Conservation (phyloP, 1,284 basidiomycete genomes). For the Cronartium quercuum region DNA sequence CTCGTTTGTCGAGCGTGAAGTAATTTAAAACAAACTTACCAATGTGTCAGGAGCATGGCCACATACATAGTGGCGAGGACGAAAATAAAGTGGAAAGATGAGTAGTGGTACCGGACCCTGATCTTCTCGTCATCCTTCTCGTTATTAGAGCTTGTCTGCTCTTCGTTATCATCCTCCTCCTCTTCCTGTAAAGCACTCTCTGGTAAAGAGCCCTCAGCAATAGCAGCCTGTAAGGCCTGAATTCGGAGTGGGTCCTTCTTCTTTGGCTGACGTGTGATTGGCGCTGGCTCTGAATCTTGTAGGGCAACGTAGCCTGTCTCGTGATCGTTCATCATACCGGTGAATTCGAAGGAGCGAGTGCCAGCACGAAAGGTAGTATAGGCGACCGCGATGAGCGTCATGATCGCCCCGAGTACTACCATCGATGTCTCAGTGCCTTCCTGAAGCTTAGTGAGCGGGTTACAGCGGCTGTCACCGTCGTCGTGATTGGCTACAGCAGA, state of each 20-base stretch:
- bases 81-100: slow-evolving; percentile 98
- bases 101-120: slow-evolving; percentile 97
- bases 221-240: slow-evolving; percentile 88
- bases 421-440: slow-evolving; percentile 69
- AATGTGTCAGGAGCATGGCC: slow-evolving; percentile 96
- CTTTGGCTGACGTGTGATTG: slow-evolving; percentile 67
- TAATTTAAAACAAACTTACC: too few species aligned
- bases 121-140: slow-evolving; percentile 71
- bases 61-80: slow-evolving; percentile 96
- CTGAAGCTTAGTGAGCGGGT: slow-evolving; percentile 66
- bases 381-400: slow-evolving; percentile 96
- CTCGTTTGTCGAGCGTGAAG: too few species aligned
- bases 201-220: slow-evolving; percentile 73
- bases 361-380: slow-evolving; percentile 95
- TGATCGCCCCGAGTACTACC: slow-evolving; percentile 81
- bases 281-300: slow-evolving; percentile 26
- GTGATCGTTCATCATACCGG: slow-evolving; percentile 50
- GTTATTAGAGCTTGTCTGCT: slow-evolving; percentile 64
- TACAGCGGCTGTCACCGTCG: slow-evolving; percentile 63
- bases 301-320: slow-evolving; percentile 37
- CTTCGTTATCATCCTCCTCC: slow-evolving; percentile 59
- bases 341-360: slow-evolving; percentile 73
- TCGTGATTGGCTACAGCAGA: slow-evolving; percentile 91
- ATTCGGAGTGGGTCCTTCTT: slow-evolving; percentile 82
- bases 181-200: slow-evolving; percentile 80